Evolutionary conservation across 139 green algal species (phyloP).

Genomic region (Volvox reticuliferus): DNA sequence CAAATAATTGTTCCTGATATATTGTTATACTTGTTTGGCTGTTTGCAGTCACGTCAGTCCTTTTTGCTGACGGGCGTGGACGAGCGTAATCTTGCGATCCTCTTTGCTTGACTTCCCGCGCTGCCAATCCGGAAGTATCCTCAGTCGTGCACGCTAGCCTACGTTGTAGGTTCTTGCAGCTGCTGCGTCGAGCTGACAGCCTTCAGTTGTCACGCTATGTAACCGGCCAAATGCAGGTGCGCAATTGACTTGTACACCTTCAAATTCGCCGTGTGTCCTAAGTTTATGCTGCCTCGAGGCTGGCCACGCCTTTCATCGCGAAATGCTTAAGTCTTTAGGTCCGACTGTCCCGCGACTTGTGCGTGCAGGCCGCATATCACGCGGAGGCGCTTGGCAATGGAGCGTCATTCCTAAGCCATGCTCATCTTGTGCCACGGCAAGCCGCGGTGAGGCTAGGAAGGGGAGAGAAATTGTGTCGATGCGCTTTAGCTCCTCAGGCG

Average conservation of each 20-base stretch:
- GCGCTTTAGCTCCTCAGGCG: not conserved
- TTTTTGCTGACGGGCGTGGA: no score
- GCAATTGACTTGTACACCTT: not conserved
- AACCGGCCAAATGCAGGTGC: not conserved
- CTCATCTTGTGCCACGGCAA: conserved; percentile 1
- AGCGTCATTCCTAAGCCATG: not conserved
- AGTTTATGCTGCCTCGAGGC: no score
- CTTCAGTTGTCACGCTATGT: not conserved
- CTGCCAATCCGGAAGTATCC: no score
- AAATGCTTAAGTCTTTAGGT: not conserved
- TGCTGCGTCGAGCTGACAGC: not conserved
- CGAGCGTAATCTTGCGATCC: no score
- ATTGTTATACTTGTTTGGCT: no score
- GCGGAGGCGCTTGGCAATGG: conserved; percentile 1
- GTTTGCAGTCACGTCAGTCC: no score
- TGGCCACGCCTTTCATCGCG: not conserved
- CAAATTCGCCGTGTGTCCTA: no score
- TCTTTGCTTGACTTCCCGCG: no score
- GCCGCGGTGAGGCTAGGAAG: not conserved
- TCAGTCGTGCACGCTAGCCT: no score
- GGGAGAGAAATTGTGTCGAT: not conserved
- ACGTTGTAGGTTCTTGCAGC: not conserved
- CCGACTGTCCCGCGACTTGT: conserved; percentile 1
- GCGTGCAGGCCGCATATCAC: not conserved
- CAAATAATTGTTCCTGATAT: no score